A percentile compares a stretch with the other conserved stretches of the same genome.
Conservation (phyloP, 169 alveolate genomes). For the Cardiosporidium cionae region DNA sequence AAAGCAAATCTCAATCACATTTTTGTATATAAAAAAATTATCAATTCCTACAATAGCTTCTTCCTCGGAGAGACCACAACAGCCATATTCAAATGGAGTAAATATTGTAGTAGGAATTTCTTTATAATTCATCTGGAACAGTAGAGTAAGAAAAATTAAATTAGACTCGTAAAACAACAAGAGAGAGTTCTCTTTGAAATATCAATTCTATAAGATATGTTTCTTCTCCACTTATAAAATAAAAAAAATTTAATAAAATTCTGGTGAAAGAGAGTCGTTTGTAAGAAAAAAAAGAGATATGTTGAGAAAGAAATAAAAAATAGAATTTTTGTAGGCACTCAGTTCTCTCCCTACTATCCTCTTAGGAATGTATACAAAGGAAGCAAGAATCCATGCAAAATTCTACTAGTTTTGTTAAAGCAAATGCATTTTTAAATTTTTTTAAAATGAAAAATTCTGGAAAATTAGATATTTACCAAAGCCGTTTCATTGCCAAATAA, state of each 20-base stretch:
- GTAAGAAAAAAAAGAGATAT: neutral
- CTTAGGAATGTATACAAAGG: too few species aligned
- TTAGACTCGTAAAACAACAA: too few species aligned
- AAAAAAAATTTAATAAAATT: neutral
- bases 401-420: too few species aligned
- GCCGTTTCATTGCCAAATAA: slow-evolving; percentile 60
- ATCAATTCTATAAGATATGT: neutral
- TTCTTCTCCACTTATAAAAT: neutral
- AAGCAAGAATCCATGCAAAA: too few species aligned
- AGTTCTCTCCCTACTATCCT: too few species aligned
- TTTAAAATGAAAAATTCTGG: too few species aligned
- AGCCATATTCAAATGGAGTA: slow-evolving; percentile 95
- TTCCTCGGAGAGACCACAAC: slow-evolving; percentile 91
- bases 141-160: too few species aligned
- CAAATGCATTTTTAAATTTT: too few species aligned
- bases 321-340: too few species aligned
- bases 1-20: too few species aligned
- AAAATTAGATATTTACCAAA: neutral
- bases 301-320: neutral
- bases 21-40: too few species aligned
- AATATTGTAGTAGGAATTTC: slow-evolving; percentile 92
- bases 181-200: neutral
- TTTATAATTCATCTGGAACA: slow-evolving; percentile 64
- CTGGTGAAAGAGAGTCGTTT: neutral
- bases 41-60: slow-evolving; percentile 61